Evolutionary conservation across 768 basidiomycete genomes (phyloP).

Genomic region (Vararia minispora): DNA sequence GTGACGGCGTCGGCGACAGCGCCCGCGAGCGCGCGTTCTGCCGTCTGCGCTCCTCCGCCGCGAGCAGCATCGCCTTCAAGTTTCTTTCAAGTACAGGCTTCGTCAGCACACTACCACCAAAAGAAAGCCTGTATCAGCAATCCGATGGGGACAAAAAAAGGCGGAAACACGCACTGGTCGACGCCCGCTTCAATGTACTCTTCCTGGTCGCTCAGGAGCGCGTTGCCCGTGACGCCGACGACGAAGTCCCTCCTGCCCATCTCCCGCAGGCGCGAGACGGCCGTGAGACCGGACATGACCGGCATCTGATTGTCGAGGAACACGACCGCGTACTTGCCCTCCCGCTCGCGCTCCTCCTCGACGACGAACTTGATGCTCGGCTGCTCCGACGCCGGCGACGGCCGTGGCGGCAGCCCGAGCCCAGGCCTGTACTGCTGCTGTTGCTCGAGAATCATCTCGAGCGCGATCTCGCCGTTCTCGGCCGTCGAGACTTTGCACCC

Average conservation of each 20-base stretch:
- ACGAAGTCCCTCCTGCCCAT: conserved; percentile 64
- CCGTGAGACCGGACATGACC: conserved; percentile 62
- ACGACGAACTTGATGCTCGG: conserved; percentile 19
- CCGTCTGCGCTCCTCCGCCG: conserved; percentile 35
- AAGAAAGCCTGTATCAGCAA: conserved; percentile 1
- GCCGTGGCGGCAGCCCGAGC: conserved; percentile 5
- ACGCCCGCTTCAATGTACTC: conserved; percentile 70
- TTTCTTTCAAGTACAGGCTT: conserved; percentile 66
- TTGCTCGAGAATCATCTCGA: conserved; percentile 62
- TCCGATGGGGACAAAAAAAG: neutral
- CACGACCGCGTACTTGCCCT: conserved; percentile 29
- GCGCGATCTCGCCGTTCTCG: conserved; percentile 72
- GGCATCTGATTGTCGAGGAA: conserved; percentile 79
- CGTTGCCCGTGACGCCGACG: conserved; percentile 63
- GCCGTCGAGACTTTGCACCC: conserved; percentile 73
- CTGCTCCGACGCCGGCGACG: conserved; percentile 20
- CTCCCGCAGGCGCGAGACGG: conserved; percentile 51
- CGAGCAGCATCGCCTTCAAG: conserved; percentile 28
- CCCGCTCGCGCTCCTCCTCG: conserved; percentile 8
- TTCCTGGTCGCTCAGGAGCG: conserved; percentile 35
- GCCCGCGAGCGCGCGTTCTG: too few species aligned
- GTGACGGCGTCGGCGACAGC: too few species aligned
- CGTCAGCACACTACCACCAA: conserved; percentile 51
- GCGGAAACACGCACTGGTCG: conserved; percentile 41
- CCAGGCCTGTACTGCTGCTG: too few species aligned